phyloP scores from a whole-genome alignment of 129 eudicot species.

The Heracleum sosnowskyi region DNA sequence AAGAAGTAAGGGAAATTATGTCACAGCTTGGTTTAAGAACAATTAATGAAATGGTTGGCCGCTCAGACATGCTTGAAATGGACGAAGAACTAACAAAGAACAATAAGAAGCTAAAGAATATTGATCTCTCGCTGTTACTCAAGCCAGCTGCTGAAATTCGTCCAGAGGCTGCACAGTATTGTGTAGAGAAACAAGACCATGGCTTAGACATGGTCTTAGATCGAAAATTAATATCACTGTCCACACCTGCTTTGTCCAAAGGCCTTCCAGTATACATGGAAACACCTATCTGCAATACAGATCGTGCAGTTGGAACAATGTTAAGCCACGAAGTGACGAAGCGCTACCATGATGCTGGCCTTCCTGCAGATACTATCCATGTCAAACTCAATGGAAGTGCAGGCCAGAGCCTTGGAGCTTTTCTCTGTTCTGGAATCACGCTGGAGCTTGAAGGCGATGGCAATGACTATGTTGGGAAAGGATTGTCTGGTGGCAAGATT shows the following conservation, averaged over 20 bases:
- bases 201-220: conserved; percentile 94
- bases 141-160: conserved; percentile 90
- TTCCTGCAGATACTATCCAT: conserved; percentile 84
- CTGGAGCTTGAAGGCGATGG: conserved; percentile 97
- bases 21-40: conserved; percentile 69
- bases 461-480: conserved; percentile 97
- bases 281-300: conserved; percentile 65
- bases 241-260: conserved; percentile 70
- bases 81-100: conserved; percentile 54
- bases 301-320: conserved; percentile 98
- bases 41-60: conserved; percentile 91
- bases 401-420: conserved; percentile 97
- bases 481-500: conserved; percentile 89
- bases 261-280: conserved; percentile 85
- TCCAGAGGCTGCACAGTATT: conserved; percentile 83
- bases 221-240: conserved; percentile 52
- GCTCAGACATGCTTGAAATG: conserved; percentile 91
- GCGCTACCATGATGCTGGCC: conserved; percentile 59
- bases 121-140: conserved; percentile 80
- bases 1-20: conserved; percentile 93
- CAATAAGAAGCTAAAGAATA: conserved; percentile 72
- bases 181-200: conserved; percentile 89
- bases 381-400: conserved; percentile 87
- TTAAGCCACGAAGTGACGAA: conserved; percentile 97
- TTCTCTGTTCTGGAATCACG: conserved; percentile 80